Base-by-base conservation (phyloP, 2,329 filamentous ascomycete species). In the Drechslera avenae region DNA sequence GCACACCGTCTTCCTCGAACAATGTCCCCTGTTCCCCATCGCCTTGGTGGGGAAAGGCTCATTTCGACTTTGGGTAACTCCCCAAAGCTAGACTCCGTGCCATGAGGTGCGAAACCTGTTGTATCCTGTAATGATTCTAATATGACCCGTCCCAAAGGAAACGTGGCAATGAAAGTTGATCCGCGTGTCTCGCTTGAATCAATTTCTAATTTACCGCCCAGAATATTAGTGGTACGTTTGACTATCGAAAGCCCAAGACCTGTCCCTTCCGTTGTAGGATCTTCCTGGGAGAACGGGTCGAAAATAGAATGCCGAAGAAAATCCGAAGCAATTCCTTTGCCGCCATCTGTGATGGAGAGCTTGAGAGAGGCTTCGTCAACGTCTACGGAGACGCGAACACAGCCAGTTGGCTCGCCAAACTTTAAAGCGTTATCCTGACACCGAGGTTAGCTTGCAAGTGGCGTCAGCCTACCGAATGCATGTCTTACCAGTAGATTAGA, bases 201-300 rank as follows among this genome's bases (percentile, higher is more conserved):
- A 12, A 51, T 39, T 13, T 28, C 23, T 4, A 51, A 18, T 19
- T 46, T 31, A 5, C 48, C 48, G 10, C 32, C 19, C 1, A 51
- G 18, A 18, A 46, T 46, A 37, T 14, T 47, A n/a, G 33, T 17
- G 4, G 48, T 51, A 16, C 39, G 43, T 37, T 51, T 51, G 18
- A 51, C 48, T 32, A 51, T 51, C 4, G 43, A 47, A 28, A 51
- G 48, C n/a, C 48, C 48, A 13, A 51, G 48, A 13, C 48, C 43
- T 4, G 48, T 51, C 2, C 48, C 48, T 19, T 51, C 48, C 2
- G 45, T 39, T 1, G 41, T 16, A 12, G 43, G 48, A 19, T 51
- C 43, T 14, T 51, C 48, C 14, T 51, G 48, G 7, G 48, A 51
- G 39, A 47, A 51, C 8, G 48, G 36, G 12, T 51, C 48, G 14